Evolutionary conservation across 208 protist species (phyloP).

Genomic region (Acanthamoeba lugdunensis): DNA sequence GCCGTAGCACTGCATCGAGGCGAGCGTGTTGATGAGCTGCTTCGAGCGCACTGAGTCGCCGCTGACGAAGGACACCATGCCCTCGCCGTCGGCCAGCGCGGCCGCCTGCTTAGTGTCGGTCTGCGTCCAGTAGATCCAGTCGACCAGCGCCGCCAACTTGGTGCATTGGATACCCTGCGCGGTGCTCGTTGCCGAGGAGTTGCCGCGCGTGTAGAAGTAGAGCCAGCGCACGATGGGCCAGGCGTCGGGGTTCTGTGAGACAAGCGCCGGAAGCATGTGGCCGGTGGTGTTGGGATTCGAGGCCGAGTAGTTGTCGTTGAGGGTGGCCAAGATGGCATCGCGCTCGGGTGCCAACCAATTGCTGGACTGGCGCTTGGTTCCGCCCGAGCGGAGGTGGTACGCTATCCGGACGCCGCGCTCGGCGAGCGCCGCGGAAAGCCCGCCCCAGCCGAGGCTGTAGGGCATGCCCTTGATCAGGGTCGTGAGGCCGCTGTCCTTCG

Average conservation of each 20-base stretch:
- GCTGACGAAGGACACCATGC: conserved; percentile 10
- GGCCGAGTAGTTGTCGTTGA: neutral
- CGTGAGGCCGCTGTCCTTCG: neutral
- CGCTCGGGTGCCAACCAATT: neutral
- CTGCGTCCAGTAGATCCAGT: conserved; percentile 45
- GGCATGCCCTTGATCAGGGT: neutral
- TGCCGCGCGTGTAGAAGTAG: neutral
- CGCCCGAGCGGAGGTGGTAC: neutral
- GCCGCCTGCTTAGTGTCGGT: neutral
- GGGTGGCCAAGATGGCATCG: neutral
- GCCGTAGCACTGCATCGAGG: neutral
- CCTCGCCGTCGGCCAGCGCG: neutral
- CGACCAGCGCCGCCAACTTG: neutral
- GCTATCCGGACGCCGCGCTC: neutral
- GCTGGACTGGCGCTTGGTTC: neutral
- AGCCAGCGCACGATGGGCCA: neutral
- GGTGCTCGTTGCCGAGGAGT: neutral
- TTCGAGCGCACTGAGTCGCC: neutral
- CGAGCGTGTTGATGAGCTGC: neutral
- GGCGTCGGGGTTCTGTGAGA: neutral
- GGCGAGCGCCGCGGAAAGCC: neutral
- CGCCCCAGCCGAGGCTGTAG: conserved; percentile 40
- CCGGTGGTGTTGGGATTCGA: neutral
- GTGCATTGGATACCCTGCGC: neutral
- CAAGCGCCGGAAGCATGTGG: neutral